phyloP scores from a whole-genome alignment of 805 yeast species.

The Candida peoriensis region DNA sequence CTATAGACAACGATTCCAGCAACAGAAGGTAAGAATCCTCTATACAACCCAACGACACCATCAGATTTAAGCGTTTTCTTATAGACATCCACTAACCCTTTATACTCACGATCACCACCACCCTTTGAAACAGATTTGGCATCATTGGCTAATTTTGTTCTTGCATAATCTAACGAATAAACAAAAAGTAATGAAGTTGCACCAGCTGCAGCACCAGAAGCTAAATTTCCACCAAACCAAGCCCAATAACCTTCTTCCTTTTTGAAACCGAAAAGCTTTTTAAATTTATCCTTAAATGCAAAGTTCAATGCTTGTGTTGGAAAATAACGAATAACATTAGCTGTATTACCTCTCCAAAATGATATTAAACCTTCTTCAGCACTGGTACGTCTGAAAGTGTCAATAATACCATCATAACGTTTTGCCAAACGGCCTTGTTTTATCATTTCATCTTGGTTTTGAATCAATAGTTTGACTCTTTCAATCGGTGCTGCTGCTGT shows the following conservation, averaged over 20 bases:
- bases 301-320: constrained; percentile 98
- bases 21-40: constrained; percentile 99
- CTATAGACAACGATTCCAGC: constrained; percentile 97
- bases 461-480: constrained; percentile 93
- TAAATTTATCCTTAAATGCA: constrained; percentile 97
- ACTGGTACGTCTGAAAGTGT: constrained; percentile 93
- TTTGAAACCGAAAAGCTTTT: constrained; percentile 94
- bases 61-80: constrained; percentile 91
- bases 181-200: constrained; percentile 90
- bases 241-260: constrained; percentile 88
- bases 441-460: constrained; percentile 97
- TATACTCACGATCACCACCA: constrained; percentile 90
- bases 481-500: constrained; percentile 98
- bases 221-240: constrained; percentile 98
- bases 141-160: constrained; percentile 98
- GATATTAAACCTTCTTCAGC: constrained; percentile 88
- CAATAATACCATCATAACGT: constrained; percentile 85
- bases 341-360: constrained; percentile 99
- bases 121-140: constrained; percentile 85
- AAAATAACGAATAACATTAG: constrained; percentile 98
- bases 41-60: constrained; percentile 97
- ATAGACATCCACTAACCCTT: constrained; percentile 95
- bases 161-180: constrained; percentile 96
- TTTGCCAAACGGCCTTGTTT: constrained; percentile 92
- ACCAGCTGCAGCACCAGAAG: constrained; percentile 99